phyloP scores from a whole-genome alignment of 2,329 filamentous ascomycete species.

The Camillea tinctor region DNA sequence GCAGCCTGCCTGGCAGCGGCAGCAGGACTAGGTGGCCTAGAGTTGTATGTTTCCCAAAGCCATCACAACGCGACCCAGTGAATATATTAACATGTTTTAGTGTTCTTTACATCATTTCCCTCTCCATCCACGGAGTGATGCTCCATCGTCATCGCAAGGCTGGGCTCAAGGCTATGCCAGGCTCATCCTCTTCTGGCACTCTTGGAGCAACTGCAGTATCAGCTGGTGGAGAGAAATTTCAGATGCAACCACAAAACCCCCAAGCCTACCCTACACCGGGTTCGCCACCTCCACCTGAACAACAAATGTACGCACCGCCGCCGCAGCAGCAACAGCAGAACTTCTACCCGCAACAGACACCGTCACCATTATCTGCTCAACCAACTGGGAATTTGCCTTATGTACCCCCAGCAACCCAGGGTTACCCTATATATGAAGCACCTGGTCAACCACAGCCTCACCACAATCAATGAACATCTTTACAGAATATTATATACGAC shows the following conservation, averaged over 20 bases:
- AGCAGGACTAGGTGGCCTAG: constrained; percentile 40
- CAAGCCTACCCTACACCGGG: constrained; percentile 17
- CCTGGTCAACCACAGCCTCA: constrained; percentile 15
- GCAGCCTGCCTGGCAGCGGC: constrained; percentile 34
- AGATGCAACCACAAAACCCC: constrained; percentile 26
- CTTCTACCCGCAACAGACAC: constrained; percentile 14
- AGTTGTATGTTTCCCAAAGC: constrained; percentile 40
- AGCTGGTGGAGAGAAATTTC: constrained; percentile 26
- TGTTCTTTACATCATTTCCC: constrained; percentile 41
- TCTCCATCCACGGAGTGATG: constrained; percentile 41
- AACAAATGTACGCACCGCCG: constrained; percentile 2
- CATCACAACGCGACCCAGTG: neutral
- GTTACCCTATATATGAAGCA: constrained; percentile 20
- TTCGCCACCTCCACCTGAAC: constrained; percentile 15
- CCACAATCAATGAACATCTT: neutral
- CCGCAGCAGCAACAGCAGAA: constrained; percentile 2
- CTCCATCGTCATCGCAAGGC: constrained; percentile 44
- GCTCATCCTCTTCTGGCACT: constrained; percentile 22
- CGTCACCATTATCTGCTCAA: constrained; percentile 18
- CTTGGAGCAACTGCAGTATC: constrained; percentile 13
- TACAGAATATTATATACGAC: too few species aligned
- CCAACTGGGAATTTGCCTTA: constrained; percentile 17
- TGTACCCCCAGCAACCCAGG: constrained; percentile 12
- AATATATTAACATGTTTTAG: constrained; percentile 28
- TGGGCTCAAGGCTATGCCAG: constrained; percentile 40